Evolutionary conservation across 352 stramenopile genomes (phyloP).

Genomic region (Phytopythium aichiense): DNA sequence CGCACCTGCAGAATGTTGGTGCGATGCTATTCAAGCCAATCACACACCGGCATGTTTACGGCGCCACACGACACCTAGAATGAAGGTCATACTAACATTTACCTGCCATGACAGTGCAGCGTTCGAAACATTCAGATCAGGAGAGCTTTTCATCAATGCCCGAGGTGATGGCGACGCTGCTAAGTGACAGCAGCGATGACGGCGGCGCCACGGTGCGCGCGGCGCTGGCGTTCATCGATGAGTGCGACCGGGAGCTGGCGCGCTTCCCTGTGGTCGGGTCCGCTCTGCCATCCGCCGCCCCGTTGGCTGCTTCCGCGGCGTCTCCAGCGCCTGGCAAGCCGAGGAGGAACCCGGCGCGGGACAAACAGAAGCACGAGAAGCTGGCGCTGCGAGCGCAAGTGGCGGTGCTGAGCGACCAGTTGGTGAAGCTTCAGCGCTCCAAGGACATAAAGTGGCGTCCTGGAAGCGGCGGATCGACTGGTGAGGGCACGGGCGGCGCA

Average conservation of each 20-base stretch:
- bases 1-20: too few relatives aligned
- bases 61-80: too few relatives aligned
- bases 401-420: constrained; percentile 14
- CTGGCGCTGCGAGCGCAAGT: constrained; percentile 17
- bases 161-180: neutral
- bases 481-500: neutral
- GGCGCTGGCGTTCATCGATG: constrained; percentile 28
- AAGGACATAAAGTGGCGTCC: neutral
- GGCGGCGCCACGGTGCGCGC: constrained; percentile 21
- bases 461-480: too few relatives aligned
- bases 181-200: constrained; percentile 11
- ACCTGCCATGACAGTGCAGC: too few relatives aligned
- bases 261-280: neutral
- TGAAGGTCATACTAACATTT: too few relatives aligned
- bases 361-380: constrained; percentile 18
- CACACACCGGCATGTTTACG: too few relatives aligned
- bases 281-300: neutral
- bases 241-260: constrained; percentile 4
- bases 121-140: too few relatives aligned
- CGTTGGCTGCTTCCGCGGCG: neutral
- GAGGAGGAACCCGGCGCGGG: constrained; percentile 1
- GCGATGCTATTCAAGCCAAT: too few relatives aligned
- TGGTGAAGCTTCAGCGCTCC: constrained; percentile 14
- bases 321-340: neutral
- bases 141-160: too few relatives aligned